phyloP scores from a whole-genome alignment of 352 stramenopile genomes.

The Phytophthora syringae region DNA sequence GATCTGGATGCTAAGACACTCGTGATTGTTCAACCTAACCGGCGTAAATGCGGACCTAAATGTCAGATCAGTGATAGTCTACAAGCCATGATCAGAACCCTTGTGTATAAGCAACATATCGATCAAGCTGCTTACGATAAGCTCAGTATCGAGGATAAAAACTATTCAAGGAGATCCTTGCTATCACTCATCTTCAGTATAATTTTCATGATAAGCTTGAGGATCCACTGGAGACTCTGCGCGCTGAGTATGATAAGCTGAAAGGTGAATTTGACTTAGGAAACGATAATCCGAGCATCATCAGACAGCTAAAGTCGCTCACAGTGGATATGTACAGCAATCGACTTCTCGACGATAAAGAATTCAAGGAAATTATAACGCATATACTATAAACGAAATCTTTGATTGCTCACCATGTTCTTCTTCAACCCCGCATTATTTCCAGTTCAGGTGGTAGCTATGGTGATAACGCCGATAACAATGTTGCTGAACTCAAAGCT shows the following conservation, averaged over 20 bases:
- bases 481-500: background rate
- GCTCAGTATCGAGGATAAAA: constrained; percentile 2
- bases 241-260: constrained; percentile 4
- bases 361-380: constrained; percentile 3
- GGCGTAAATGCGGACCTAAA: background rate
- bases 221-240: background rate
- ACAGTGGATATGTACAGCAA: constrained; percentile 5
- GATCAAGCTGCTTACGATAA: constrained; percentile 1
- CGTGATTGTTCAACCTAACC: constrained; percentile 7
- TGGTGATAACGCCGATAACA: background rate
- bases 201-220: background rate
- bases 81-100: background rate
- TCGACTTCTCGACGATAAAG: background rate
- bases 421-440: constrained; percentile 7
- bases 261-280: background rate
- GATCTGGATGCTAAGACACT: constrained; percentile 11
- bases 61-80: constrained; percentile 8
- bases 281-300: constrained; percentile 4
- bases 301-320: background rate
- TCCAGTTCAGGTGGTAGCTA: background rate
- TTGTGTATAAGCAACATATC: background rate
- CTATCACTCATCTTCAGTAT: background rate
- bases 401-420: no score
- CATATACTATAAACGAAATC: constrained; percentile 4
- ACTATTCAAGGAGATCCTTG: constrained; percentile 4